Evolutionary conservation across 352 stramenopile genomes (phyloP), one percentile per base, ranked within the genome.

Genomic region (Pythium dissotocum): DNA sequence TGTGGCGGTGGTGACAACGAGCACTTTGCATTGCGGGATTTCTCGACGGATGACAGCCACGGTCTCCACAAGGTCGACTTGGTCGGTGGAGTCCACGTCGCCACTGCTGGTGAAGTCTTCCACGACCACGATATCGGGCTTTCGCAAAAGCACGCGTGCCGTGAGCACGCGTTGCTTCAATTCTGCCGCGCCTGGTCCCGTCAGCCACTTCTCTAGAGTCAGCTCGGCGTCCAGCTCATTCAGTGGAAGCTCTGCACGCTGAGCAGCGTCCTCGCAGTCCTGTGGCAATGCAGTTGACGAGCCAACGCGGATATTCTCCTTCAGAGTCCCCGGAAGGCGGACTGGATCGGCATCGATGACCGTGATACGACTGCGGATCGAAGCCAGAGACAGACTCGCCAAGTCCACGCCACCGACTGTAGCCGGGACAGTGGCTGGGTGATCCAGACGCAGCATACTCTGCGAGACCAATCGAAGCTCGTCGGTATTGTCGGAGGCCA

Each of bases 41-140:
- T 12, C 24, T 10, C 8, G 49, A 2, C 49, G 49, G 13, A 60
- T 46, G 7, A 14, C 13, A 6, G n/a, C 54, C 33, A 46, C 54
- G 5, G n/a, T 28, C n/a, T 46, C 54, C 28, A 35, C 24, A 6
- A 56, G 28, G 4, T 58, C 32, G 14, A 58, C 44, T 4, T 6
- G 26, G 4, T 26, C 13, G 24, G n/a, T 6, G 12, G 56, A 21
- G 21, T 36, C 28, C 16, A 30, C 14, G 21, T 28, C 21, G 24
- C 56, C 18, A 21, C 38, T 52, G 18, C 1, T 61, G 18, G 51
- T 8, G 42, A 51, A 24, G 8, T 48, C 33, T 16, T 51, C 58
- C 40, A 63, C 38, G 32, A 63, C 30, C 12, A 63, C 4, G 2
- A 63, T 14, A 40, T 38, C 40, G 7, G 58, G 58, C 24, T 53